Evolutionary conservation across 2,329 filamentous ascomycete genomes (phyloP).

Genomic region (Colletotrichum spinosum): DNA sequence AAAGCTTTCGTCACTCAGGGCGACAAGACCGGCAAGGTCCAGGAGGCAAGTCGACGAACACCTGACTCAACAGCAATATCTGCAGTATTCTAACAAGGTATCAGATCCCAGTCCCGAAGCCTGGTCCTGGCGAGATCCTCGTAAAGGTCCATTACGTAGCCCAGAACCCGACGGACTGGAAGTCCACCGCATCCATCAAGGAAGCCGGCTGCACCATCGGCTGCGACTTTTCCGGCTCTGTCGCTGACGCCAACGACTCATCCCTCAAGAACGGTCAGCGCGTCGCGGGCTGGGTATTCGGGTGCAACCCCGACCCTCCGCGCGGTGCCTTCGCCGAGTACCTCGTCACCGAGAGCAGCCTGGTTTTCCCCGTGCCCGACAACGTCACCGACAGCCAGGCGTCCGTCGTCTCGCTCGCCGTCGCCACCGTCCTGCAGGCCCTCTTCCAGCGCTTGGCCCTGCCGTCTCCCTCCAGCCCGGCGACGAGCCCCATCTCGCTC

Average conservation of each 20-base stretch:
- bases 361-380: conserved; percentile 31
- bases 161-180: conserved; percentile 52
- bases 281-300: conserved; percentile 48
- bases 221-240: conserved; percentile 49
- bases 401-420: conserved; percentile 26
- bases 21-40: conserved; percentile 44
- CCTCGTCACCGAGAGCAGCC: conserved; percentile 32
- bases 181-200: conserved; percentile 36
- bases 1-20: conserved; percentile 49
- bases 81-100: background rate
- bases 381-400: conserved; percentile 17
- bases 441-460: conserved; percentile 30
- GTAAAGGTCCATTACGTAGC: conserved; percentile 47
- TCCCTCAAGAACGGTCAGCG: conserved; percentile 46
- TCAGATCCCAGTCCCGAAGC: conserved; percentile 43
- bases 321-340: conserved; percentile 36
- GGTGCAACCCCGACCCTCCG: conserved; percentile 38
- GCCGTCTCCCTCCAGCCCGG: conserved; percentile 17
- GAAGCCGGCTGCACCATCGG: conserved; percentile 44
- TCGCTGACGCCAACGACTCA: conserved; percentile 45
- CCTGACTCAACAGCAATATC: no score
- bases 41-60: conserved; percentile 34
- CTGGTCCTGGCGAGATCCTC: conserved; percentile 47
- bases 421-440: conserved; percentile 30
- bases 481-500: conserved; percentile 30